Evolutionary conservation across 208 protist species (phyloP), one percentile per base, ranked within the genome.

Genomic region (Acanthamoeba lugdunensis): DNA sequence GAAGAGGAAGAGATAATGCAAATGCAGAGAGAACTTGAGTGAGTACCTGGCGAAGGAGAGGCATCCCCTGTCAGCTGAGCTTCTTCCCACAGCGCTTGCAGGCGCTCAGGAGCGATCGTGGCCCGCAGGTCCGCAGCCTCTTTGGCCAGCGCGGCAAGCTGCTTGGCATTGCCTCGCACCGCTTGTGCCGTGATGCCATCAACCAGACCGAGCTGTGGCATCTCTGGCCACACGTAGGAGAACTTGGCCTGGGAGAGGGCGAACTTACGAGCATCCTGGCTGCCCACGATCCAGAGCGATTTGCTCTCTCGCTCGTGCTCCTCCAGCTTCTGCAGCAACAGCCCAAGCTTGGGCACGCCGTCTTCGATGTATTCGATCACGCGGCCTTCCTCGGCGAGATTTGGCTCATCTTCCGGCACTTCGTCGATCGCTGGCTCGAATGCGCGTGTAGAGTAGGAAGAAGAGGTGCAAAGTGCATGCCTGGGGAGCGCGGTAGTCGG

Each of bases 241-340:
- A 87, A 63, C 79, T 87, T 87, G 45, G 79, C 79, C 79, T 87
- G 79, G 30, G 79, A 45, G 50, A 87, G 79, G n/a, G 79, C 79
- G 50, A 87, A 87, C 79, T 63, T 54, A 50, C 79, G 79, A 16
- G 50, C 79, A 23, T 87, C 79, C 50, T 87, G 50, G 50, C 79
- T 87, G 79, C 79, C 48, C 79, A 87, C 79, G n/a, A 87, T 54
- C 79, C 79, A 87, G 5, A 87, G 25, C 50, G 41, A 23, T 13
- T 41, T 54, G 45, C 50, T 41, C 79, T 87, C 79, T 2, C 50
- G 41, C 4, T 63, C 79, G 79, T 87, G 79, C 33, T 87, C 79
- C 50, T 87, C 79, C 7, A 87, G 23, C 50, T 63, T 87, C 79
- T 87, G 79, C 25, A 87, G 79, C 25, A 87, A 50, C 11, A 87